Conservation (phyloP, 768 basidiomycete genomes). For the Pseudohyphozyma bogoriensis region DNA sequence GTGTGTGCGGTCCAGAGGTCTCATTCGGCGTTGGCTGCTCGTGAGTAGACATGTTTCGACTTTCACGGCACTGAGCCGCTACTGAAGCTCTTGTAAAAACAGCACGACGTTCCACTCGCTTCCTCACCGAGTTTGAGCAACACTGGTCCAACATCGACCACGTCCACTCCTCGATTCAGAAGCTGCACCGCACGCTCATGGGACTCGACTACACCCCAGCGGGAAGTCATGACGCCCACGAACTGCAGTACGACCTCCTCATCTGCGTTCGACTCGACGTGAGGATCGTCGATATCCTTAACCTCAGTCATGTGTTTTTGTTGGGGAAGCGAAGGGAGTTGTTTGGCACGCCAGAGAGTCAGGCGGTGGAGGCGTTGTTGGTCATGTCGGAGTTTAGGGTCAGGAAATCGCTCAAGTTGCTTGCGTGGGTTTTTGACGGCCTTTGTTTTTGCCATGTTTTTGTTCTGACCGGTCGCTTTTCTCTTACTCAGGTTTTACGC, state of each 20-base stretch:
- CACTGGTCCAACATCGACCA: conserved; percentile 19
- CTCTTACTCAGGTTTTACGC: conserved; percentile 8
- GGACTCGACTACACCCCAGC: conserved; percentile 4
- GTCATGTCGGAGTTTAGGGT: conserved; percentile 15
- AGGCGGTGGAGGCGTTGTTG: conserved; percentile 11
- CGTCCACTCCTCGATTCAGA: conserved; percentile 14
- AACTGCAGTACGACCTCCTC: conserved; percentile 20
- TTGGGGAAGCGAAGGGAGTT: background rate
- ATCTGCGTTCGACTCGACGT: conserved; percentile 23
- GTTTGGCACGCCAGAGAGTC: background rate
- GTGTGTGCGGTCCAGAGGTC: conserved; percentile 21
- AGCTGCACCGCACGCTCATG: conserved; percentile 4
- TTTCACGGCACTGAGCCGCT: background rate
- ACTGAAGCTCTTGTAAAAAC: background rate
- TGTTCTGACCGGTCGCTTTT: background rate
- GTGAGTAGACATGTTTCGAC: background rate
- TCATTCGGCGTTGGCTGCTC: conserved; percentile 8
- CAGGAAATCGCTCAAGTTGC: conserved; percentile 18
- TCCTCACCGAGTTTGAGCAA: conserved; percentile 1
- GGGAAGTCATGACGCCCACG: background rate
- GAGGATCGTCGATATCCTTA: conserved; percentile 23
- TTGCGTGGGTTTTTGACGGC: conserved; percentile 2
- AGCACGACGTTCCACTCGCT: background rate
- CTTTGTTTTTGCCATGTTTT: background rate
- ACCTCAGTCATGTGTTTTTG: conserved; percentile 20